Base-by-base conservation (phyloP, 305 asterid species). In the Fraxinus paxiana region DNA sequence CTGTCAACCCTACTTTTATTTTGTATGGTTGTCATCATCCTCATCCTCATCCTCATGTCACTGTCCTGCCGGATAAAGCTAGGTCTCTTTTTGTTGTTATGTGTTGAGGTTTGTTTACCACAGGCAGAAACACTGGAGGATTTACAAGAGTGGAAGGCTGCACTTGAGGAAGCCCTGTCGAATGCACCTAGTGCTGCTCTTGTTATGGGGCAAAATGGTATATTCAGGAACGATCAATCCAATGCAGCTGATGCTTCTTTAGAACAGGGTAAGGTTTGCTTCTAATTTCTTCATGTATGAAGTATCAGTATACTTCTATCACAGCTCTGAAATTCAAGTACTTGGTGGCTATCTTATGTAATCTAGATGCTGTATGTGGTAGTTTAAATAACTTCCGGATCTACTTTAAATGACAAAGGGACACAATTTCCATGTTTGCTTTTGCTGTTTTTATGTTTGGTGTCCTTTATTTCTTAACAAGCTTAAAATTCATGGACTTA, bases 91-190 rank as follows among this genome's bases (percentile, higher is more conserved):
- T 69, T 75, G 46, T 78, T 46, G 38, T 31, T 73, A 75, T 82
- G 79, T 77, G 46, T 80, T 79, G 73, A 79, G 77, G 75, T 76
- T 78, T 54, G 85, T 54, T 81, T 81, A 75, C 83, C 82, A 77
- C 92, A 96, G 99, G 97, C 99, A 65, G 99, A 96, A 87, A 96
- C 98, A 74, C 82, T 77, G 77, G 99, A 96, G 87, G 98, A 96
- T 90, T 87, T 96, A 88, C 87, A 84, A 33, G 98, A 93, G 91
- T 96, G 99, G 99, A 96, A 92, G 87, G 84, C 80, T 83, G 98
- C 98, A 78, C 98, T 96, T 82, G 99, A 96, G 87, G 97, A 93
- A 88, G 98, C 99, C 83, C 90, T 96, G 76, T 78, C 92, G 82
- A 87, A 91, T 91, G 99, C 99, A 78, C 99, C 99, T 76, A 90